Conservation (phyloP, 345 rosid species). For the Eutrema heterophyllum region DNA sequence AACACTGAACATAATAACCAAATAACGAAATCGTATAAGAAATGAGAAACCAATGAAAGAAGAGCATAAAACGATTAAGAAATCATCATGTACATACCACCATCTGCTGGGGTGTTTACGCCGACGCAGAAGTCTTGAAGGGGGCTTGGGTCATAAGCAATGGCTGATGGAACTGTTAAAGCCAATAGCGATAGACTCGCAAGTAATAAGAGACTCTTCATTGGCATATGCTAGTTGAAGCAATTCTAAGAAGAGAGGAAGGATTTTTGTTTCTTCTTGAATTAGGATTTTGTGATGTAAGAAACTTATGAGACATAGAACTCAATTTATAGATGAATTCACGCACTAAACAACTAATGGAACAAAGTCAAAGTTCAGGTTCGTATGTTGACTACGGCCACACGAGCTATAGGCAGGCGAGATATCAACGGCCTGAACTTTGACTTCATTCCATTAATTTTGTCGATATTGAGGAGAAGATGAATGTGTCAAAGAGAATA, state of each 20-base stretch:
- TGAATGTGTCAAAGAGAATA: no score
- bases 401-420: no score
- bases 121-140: constrained; percentile 2
- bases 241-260: not conserved
- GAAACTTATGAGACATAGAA: no score
- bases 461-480: no score
- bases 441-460: no score
- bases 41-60: not conserved
- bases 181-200: not conserved
- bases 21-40: not conserved
- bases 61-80: not conserved
- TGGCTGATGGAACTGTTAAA: not conserved
- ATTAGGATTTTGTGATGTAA: no score
- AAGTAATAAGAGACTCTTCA: not conserved
- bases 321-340: no score
- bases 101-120: not conserved
- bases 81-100: not conserved
- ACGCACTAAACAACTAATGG: no score
- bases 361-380: no score
- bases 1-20: constrained; percentile 2
- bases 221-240: not conserved
- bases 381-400: no score
- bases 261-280: no score
- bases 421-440: no score
- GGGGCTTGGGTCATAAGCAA: not conserved